phyloP scores from a whole-genome alignment of 257 asterid genomes.

The Craterostigma plantagineum region DNA sequence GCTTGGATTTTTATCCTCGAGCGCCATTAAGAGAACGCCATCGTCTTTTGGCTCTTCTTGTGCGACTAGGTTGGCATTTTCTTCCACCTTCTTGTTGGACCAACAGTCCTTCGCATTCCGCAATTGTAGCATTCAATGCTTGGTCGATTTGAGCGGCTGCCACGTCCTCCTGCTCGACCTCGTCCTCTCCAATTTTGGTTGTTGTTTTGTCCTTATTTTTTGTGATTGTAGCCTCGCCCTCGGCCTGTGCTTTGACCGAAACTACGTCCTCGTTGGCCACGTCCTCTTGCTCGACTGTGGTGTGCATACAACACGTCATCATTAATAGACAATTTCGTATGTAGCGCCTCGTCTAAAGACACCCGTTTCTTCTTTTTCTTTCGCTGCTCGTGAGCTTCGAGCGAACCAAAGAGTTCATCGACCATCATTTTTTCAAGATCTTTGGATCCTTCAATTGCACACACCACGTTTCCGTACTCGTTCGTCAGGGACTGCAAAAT shows the following conservation, averaged over 20 bases:
- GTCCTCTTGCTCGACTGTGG: background rate
- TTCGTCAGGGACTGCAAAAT: too few species aligned
- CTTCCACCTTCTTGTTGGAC: background rate
- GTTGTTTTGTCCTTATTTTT: background rate
- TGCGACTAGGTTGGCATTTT: background rate
- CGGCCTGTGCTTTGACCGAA: background rate
- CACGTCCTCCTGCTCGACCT: too few species aligned
- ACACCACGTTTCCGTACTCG: too few species aligned
- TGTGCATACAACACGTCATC: background rate
- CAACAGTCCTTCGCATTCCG: background rate
- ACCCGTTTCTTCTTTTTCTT: too few species aligned
- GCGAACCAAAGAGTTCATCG: too few species aligned
- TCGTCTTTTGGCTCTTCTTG: background rate
- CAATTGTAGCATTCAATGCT: background rate
- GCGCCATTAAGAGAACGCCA: background rate
- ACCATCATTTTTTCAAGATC: too few species aligned
- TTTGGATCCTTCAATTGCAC: too few species aligned
- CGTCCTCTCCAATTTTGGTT: background rate
- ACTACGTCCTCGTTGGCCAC: constrained; percentile 1
- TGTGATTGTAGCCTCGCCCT: background rate
- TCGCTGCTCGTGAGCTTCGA: too few species aligned
- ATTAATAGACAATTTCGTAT: background rate
- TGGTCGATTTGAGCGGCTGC: too few species aligned
- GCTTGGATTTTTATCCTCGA: too few species aligned
- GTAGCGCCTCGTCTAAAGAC: background rate